These are phyloP conservation scores for Botrytis cinerea DNA, from an alignment of 2,329 filamentous ascomycete genomes.

Conservation along the genomic window DNA sequence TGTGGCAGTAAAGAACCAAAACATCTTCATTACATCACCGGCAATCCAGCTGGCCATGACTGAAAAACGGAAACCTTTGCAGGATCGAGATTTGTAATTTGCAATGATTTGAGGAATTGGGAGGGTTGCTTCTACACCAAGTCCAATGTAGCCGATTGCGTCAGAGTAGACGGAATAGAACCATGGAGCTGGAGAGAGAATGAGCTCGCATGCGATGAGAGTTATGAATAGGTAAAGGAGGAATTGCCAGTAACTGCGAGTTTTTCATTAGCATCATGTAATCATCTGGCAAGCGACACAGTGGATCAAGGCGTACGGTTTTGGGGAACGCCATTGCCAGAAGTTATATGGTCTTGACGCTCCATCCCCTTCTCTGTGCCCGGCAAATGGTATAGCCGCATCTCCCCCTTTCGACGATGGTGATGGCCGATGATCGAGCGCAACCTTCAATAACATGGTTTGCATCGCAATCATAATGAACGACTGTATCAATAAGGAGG, in stretches of 20 bases:
- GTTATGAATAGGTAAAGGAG: conserved; percentile 65
- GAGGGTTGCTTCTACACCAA: conserved; percentile 78
- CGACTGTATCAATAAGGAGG: conserved; percentile 63
- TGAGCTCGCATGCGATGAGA: conserved; percentile 65
- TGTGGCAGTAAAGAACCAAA: conserved; percentile 75
- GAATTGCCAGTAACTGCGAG: conserved; percentile 72
- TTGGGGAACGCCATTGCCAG: conserved; percentile 77
- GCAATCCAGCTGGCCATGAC: conserved; percentile 77
- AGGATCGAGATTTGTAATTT: conserved; percentile 68
- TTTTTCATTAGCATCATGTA: conserved; percentile 18
- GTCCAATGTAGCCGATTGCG: conserved; percentile 71
- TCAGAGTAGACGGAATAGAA: conserved; percentile 67
- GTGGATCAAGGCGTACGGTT: conserved; percentile 52
- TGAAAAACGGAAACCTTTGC: conserved; percentile 75
- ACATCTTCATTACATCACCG: conserved; percentile 85
- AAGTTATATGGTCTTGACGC: conserved; percentile 69
- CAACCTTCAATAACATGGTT: conserved; percentile 64
- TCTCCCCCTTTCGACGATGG: conserved; percentile 63
- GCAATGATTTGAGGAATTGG: conserved; percentile 76
- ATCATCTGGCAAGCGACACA: neutral
- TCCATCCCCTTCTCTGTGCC: conserved; percentile 40
- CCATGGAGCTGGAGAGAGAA: conserved; percentile 59
- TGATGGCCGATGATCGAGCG: conserved; percentile 65
- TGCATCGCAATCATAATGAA: conserved; percentile 67
- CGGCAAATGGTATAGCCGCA: conserved; percentile 62